These are phyloP conservation scores for Fragosphaeria purpurea DNA, from an alignment of 2,329 filamentous ascomycete genomes.

Conservation along the genomic window DNA sequence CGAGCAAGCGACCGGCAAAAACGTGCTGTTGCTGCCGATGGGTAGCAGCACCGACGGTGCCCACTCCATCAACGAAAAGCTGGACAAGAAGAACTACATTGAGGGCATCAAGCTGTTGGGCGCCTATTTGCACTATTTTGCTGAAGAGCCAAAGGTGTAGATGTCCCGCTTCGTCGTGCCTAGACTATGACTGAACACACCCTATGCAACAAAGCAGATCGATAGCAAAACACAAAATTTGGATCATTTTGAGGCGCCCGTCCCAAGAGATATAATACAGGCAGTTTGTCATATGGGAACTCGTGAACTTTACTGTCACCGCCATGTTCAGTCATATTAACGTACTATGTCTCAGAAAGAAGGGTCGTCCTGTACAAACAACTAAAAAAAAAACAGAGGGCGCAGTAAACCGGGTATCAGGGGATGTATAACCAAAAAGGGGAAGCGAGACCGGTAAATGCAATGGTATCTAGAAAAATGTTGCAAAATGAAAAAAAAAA, in stretches of 20 bases:
- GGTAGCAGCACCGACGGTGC: constrained; percentile 93
- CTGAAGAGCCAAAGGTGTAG: constrained; percentile 60
- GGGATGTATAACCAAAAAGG: too few species aligned
- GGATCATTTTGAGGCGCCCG: too few species aligned
- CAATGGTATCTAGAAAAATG: constrained; percentile 1
- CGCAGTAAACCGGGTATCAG: background rate
- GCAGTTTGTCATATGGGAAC: too few species aligned
- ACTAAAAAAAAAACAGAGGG: background rate
- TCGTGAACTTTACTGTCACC: too few species aligned
- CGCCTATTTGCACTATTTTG: constrained; percentile 91
- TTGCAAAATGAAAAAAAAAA: constrained; percentile 4
- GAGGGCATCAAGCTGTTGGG: constrained; percentile 94
- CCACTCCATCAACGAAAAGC: constrained; percentile 97
- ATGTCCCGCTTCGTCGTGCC: background rate
- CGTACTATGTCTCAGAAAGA: too few species aligned
- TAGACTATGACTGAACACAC: too few species aligned
- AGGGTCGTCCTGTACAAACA: background rate
- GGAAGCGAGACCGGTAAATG: background rate
- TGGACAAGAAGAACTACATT: constrained; percentile 95
- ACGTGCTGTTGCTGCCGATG: constrained; percentile 91
- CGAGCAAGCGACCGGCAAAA: constrained; percentile 96
- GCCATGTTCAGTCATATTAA: too few species aligned
- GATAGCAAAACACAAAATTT: too few species aligned
- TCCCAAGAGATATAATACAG: too few species aligned
- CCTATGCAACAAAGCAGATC: too few species aligned